Evolutionary conservation across 305 asterid species (phyloP).

Genomic region (Caryopteris hybrid): DNA sequence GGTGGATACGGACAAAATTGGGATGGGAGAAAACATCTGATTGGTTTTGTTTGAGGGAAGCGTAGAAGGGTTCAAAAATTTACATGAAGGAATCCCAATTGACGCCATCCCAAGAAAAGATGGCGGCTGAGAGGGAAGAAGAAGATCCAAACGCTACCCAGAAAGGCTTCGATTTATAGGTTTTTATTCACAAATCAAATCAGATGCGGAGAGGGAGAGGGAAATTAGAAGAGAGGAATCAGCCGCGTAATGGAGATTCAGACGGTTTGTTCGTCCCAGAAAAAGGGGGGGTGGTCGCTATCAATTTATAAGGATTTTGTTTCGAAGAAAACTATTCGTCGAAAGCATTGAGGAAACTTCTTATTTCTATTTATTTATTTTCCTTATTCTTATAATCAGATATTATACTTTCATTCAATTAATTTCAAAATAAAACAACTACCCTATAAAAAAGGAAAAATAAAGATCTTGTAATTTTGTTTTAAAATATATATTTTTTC

Average conservation of each 20-base stretch:
- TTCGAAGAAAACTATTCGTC: too few species aligned
- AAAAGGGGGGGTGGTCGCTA: neutral
- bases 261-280: neutral
- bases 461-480: too few species aligned
- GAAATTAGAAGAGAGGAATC: neutral
- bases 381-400: too few species aligned
- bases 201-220: neutral
- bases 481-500: too few species aligned
- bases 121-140: conserved; percentile 21
- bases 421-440: too few species aligned
- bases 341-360: too few species aligned
- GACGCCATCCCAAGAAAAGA: conserved; percentile 39
- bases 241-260: neutral
- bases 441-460: too few species aligned
- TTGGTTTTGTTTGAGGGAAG: conserved; percentile 13
- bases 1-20: neutral
- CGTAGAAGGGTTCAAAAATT: conserved; percentile 14
- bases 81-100: conserved; percentile 23
- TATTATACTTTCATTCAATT: too few species aligned
- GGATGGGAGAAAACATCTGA: conserved; percentile 4
- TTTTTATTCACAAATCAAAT: neutral
- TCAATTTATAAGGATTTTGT: neutral
- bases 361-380: too few species aligned
- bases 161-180: neutral
- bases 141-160: neutral